Percentiles rank a stretch among this genome's conserved stretches.
phyloP scores from a whole-genome alignment of 2,329 filamentous ascomycete genomes.

The Aspergillus caelatus region DNA sequence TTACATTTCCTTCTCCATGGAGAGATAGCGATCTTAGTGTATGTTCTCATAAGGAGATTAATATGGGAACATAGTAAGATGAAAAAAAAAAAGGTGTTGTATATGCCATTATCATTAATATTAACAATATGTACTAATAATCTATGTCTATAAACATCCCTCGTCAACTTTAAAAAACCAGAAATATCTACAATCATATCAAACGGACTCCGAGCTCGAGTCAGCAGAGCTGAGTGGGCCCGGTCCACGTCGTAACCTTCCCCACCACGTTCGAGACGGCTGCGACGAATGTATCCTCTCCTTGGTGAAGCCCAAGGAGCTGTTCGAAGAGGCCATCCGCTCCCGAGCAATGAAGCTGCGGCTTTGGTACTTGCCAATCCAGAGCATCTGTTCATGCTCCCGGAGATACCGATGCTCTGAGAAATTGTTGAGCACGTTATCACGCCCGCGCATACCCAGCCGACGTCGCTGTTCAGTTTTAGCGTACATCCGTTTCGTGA shows the following conservation, averaged over 20 bases:
- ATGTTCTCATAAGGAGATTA: no score
- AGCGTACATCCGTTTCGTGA: constrained; percentile 62
- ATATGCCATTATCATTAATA: not conserved
- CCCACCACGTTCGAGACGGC: not conserved
- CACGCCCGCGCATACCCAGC: constrained; percentile 61
- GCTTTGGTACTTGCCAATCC: constrained; percentile 44
- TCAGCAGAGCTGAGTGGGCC: not conserved
- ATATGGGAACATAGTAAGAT: no score
- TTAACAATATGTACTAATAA: not conserved
- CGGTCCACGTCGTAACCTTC: not conserved
- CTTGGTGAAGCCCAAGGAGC: not conserved
- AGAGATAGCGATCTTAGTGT: no score
- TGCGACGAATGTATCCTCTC: not conserved
- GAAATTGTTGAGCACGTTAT: constrained; percentile 63
- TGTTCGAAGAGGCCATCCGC: not conserved
- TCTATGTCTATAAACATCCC: not conserved
- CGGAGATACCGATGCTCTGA: constrained; percentile 62
- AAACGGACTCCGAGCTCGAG: not conserved
- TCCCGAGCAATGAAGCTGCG: not conserved
- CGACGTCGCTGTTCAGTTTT: constrained; percentile 59
- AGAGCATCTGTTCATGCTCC: constrained; percentile 65
- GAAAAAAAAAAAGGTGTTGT: not conserved
- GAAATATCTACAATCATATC: not conserved
- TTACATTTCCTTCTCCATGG: no score
- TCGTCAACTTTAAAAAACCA: not conserved